phyloP scores from a whole-genome alignment of 1,139 yeast species.

The Yarrowia galli region DNA sequence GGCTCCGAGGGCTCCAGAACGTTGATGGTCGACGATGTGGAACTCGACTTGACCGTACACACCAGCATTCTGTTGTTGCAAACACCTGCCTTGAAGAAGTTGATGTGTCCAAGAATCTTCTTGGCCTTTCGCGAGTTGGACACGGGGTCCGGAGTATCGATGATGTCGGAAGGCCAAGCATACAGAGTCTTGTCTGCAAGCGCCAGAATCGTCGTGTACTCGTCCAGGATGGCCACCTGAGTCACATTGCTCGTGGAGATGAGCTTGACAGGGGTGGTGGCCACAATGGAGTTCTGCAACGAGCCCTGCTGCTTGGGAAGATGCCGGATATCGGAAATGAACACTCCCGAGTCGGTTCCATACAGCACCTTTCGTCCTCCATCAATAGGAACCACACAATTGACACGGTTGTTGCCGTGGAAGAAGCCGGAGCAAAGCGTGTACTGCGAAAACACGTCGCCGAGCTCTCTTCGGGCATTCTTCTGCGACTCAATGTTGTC shows the following conservation, averaged over 20 bases:
- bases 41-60: constrained; percentile 84
- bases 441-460: constrained; percentile 81
- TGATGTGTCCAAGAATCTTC: constrained; percentile 81
- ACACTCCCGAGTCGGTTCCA: constrained; percentile 92
- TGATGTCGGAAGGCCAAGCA: constrained; percentile 83
- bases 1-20: constrained; percentile 86
- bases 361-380: constrained; percentile 91
- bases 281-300: constrained; percentile 42
- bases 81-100: constrained; percentile 90
- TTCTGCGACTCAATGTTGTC: constrained; percentile 85
- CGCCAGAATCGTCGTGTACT: constrained; percentile 82
- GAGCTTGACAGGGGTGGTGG: constrained; percentile 77
- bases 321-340: constrained; percentile 63
- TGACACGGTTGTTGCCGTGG: constrained; percentile 75
- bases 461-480: constrained; percentile 68
- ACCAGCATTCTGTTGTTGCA: constrained; percentile 88
- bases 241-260: constrained; percentile 79
- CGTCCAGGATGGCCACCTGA: constrained; percentile 91
- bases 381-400: constrained; percentile 92
- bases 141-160: constrained; percentile 62
- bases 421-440: constrained; percentile 75
- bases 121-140: constrained; percentile 78
- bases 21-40: constrained; percentile 74
- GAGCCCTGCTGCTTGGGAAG: constrained; percentile 37
- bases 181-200: constrained; percentile 82